Base-by-base conservation (phyloP, 108 stramenopile species). In the Fragilaria crotonensis region DNA sequence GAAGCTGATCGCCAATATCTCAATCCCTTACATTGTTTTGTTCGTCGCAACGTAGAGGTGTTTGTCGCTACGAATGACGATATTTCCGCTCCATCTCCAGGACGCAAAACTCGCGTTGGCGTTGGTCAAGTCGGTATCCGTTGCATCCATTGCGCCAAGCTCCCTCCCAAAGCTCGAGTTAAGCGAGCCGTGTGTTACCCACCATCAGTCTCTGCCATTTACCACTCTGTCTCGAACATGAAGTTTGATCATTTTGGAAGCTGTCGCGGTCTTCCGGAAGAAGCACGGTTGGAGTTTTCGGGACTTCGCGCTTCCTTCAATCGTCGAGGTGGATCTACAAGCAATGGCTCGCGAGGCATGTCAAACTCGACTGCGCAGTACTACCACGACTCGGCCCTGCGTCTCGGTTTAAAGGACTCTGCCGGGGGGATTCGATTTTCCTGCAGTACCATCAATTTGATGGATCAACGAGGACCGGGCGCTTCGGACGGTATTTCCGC, bases 11-110 rank as follows among this genome's bases (percentile, higher is more conserved):
- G 36, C 30, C 50, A 75, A 2, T 57, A 33, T 45, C 48, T 83
- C 19, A 79, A 76, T 53, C 52, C 70, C n/a, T 23, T 83, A 21
- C 81, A 83, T 59, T 78, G 77, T 53, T 83, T 78, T 49, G 72
- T 78, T 30, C 71, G 81, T n/a, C 67, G 68, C 18, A 72, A 83
- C 48, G 60, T 83, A 27, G 81, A 83, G 49, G 48, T 74, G 11
- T 83, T 83, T 36, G 59, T 60, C 11, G 81, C 81, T 22, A 68
- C 59, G 19, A 26, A 56, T 4, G 30, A 67, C 2, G 77, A 78
- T 36, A 52, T 74, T 31, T 17, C 65, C 2, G 77, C 75, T 11
- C 81, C 81, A 9, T 30, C 75, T 20, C 81, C 81, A 2, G 81
- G 81, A 20, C 59, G 81, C 9, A 78, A 76, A 53, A 57, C 48